Base-by-base conservation (phyloP, 768 basidiomycete species). In the Auriscalpium orientale region DNA sequence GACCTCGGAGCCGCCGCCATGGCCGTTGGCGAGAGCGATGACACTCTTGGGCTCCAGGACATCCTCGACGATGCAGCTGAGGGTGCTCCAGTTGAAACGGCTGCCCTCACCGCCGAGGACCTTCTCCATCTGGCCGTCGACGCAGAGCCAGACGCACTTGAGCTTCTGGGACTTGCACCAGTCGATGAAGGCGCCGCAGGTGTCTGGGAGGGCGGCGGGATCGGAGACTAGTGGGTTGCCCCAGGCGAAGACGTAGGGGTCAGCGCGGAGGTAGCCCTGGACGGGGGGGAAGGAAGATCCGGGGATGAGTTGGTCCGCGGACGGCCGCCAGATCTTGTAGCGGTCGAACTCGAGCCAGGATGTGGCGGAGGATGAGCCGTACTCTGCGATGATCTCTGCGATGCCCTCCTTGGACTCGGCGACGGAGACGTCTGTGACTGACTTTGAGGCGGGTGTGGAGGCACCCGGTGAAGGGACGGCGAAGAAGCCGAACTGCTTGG, bases 311-410 rank as follows among this genome's bases (percentile, higher is more conserved):
- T 28, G 28, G 28, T 28, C 28, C 4, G 83, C 84, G 46, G 85
- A 77, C 0, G 84, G 78, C 2, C 81, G 78, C 77, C 78, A 79
- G 21, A 78, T 70, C 18, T 72, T 67, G 70, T 71, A 76, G 59
- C 66, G 71, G 46, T 61, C 77, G 72, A 56, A 60, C 64, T 90
- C 85, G 9, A 86, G 74, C 85, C 85, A 89, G 9, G 84, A 79
- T 0, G 85, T 89, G 44, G 85, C 79, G 52, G 81, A 81, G 8
- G 83, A 80, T 36, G 85, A 84, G 16, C 85, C 85, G 59, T 87
- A 80, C 51, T 75, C 72, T 4, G 84, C 84, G 47, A 86, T 79
- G 58, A 88, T 74, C 59, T 71, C 46, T 7, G 53, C 44, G 16
- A 46, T n/a, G 21, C 52, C 44, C 1, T 43, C 58, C 37, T 62